Percentiles rank a stretch among this genome's conserved stretches.
phyloP scores from a whole-genome alignment of 192 early-diverging fungal species.

The Hyaloraphidium curvatum region DNA sequence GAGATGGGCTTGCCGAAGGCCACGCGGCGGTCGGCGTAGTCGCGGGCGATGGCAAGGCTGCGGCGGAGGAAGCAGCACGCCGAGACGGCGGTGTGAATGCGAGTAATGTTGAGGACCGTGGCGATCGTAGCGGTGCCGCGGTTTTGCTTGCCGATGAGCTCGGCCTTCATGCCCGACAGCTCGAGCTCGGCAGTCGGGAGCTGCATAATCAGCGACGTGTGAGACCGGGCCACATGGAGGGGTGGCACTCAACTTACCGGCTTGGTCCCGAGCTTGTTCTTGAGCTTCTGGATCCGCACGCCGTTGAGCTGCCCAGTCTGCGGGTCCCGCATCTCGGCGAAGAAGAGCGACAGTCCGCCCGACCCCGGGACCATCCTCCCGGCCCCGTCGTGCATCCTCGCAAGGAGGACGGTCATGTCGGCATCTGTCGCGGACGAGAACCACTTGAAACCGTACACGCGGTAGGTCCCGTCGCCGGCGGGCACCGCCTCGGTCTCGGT shows the following conservation, averaged over 20 bases:
- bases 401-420: slow-evolving; percentile 44
- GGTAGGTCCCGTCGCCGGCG: slow-evolving; percentile 10
- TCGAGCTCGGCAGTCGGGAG: slow-evolving; percentile 56
- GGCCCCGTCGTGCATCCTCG: slow-evolving; percentile 15
- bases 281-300: slow-evolving; percentile 43
- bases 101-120: slow-evolving; percentile 47
- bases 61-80: slow-evolving; percentile 21
- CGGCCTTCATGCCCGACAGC: slow-evolving; percentile 24
- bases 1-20: slow-evolving; percentile 30
- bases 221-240: too few species aligned
- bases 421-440: slow-evolving; percentile 52
- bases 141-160: slow-evolving; percentile 20
- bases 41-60: slow-evolving; percentile 28
- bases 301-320: slow-evolving; percentile 29
- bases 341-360: slow-evolving; percentile 26
- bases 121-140: slow-evolving; percentile 41
- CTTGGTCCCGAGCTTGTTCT: slow-evolving; percentile 52
- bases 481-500: slow-evolving; percentile 36
- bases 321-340: slow-evolving; percentile 30
- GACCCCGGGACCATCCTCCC: not conserved
- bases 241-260: too few species aligned
- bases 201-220: too few species aligned
- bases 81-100: slow-evolving; percentile 33
- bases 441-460: slow-evolving; percentile 48
- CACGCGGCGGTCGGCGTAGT: slow-evolving; percentile 34